These are phyloP conservation scores for Pezicula neosporulosa DNA, from an alignment of 2,329 filamentous ascomycete genomes.

Conservation along the genomic window DNA sequence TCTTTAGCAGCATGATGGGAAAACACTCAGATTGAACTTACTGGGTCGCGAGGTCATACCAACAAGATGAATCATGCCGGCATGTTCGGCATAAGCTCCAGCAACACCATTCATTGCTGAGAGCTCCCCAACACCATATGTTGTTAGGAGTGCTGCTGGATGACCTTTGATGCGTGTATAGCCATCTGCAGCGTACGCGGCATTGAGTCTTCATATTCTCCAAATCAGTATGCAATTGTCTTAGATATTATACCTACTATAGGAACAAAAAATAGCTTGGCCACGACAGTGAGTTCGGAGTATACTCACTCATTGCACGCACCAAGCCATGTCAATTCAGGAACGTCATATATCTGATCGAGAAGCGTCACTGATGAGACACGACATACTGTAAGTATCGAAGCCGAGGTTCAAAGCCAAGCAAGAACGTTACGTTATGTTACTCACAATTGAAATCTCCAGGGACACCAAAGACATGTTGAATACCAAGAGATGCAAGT, in stretches of 20 bases:
- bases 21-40: conserved; percentile 3
- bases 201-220: conserved; percentile 20
- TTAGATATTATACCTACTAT: too few species aligned
- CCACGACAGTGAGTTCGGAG: too few species aligned
- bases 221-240: too few species aligned
- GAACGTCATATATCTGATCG: conserved; percentile 55
- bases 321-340: conserved; percentile 32
- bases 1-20: not conserved
- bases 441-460: conserved; percentile 27
- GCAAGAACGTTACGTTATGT: too few species aligned
- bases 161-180: conserved; percentile 46
- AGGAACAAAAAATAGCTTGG: too few species aligned
- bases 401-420: not conserved
- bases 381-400: not conserved
- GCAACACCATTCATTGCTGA: conserved; percentile 57
- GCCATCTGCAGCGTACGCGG: conserved; percentile 46
- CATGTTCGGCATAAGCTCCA: conserved; percentile 53
- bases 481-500: conserved; percentile 21
- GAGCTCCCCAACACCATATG: conserved; percentile 49
- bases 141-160: conserved; percentile 42
- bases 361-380: conserved; percentile 46
- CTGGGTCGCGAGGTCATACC: conserved; percentile 31
- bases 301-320: conserved; percentile 26
- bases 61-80: conserved; percentile 55
- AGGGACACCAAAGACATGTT: conserved; percentile 26